These are phyloP conservation scores for Cladosporium sp. DNA, from an alignment of 2,329 filamentous ascomycete genomes.

Conservation along the genomic window DNA sequence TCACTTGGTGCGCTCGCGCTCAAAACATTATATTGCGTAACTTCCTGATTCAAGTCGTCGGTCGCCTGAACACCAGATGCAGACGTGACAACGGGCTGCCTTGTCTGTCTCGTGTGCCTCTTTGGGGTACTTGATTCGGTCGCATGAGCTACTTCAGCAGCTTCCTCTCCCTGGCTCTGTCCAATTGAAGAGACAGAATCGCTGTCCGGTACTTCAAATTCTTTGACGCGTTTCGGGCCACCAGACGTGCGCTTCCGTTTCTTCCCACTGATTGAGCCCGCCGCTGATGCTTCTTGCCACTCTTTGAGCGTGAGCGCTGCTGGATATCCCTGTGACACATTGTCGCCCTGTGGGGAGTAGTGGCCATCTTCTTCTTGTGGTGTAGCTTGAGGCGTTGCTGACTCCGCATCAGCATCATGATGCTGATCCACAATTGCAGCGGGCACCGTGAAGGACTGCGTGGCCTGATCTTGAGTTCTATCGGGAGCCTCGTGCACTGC, in stretches of 20 bases:
- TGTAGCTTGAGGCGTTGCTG: too few species aligned
- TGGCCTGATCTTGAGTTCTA: not conserved
- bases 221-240: not conserved
- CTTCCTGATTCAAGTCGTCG: not conserved
- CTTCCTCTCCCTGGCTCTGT: not conserved
- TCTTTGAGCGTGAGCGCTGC: not conserved
- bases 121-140: not conserved
- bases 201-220: conserved; percentile 2
- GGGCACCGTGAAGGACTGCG: not conserved
- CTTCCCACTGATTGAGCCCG: not conserved
- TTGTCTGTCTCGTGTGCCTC: too few species aligned
- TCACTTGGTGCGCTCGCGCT: not conserved
- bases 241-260: not conserved
- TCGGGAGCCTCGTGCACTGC: not conserved
- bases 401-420: not conserved
- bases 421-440: not conserved
- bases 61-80: too few species aligned
- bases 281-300: not conserved
- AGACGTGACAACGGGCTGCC: too few species aligned
- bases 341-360: not conserved
- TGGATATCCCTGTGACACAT: not conserved
- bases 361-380: too few species aligned
- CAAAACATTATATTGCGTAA: too few species aligned
- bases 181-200: not conserved
- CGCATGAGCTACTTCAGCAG: not conserved